Base-by-base conservation (phyloP, 192 early-diverging fungal species). In the Paraglomus brasilianum region DNA sequence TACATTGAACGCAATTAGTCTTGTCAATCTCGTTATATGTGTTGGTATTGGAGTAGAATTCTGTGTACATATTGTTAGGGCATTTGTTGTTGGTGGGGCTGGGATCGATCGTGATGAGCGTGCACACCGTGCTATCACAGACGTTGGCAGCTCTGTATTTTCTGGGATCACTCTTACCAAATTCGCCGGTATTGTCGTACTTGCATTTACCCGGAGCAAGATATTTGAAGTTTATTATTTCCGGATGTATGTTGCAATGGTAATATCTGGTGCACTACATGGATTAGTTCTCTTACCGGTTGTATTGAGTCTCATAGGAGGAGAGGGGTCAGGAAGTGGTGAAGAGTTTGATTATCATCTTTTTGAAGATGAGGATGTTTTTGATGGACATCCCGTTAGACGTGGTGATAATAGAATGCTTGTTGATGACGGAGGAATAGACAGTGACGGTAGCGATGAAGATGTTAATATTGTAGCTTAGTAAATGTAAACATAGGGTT, bases 161-260 rank as follows among this genome's bases (percentile, higher is more conserved):
- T 83, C 81, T 44, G 85, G 85, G 40, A 88, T 87, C 44, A 85
- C 83, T 11, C 50, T 85, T 30, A 88, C 87, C 50, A 88, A 88
- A 62, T 87, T 88, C 66, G 73, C 78, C 40, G 87, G 87, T n/a
- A 83, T 88, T 50, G 66, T 83, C 53, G 85, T 88, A 9, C 69
- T 88, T 5, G 87, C 87, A 11, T 88, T 88, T 69, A 85, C 87
- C 21, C 69, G 79, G 36, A 87, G 86, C 49, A 85, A 86, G 69
- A 88, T 88, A 36, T 88, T 88, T 75, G 83, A 86, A 69, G 77
- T 86, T 15, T 88, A 86, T 60, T 88, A 88, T 63, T 88, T 88
- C 72, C 70, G 84, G 48, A 87, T 88, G 85, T 88, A 88, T 62
- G 66, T 86, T 4, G 57, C 80, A 5, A 87, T 88, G 76, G 85